Base-by-base conservation (phyloP, 768 basidiomycete species). In the Strobilomyces dryophilus region DNA sequence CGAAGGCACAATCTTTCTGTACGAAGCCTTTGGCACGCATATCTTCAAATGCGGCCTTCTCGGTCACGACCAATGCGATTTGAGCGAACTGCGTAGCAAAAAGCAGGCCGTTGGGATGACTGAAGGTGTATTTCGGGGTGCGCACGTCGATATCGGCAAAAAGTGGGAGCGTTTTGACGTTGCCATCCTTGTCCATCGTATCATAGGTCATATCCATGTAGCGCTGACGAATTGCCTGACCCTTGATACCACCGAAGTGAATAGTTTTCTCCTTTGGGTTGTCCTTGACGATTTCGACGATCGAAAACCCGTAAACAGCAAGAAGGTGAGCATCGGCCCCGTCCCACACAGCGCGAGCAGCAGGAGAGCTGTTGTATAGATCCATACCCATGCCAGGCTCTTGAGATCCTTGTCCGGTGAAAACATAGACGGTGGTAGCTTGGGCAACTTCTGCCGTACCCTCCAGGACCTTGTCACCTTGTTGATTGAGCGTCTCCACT, bases 171-270 rank as follows among this genome's bases (percentile, higher is more conserved):
- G 93, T 98, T 79, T 94, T 95, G 70, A 98, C 83, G 64, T 89
- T 86, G 52, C 95, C 95, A 62, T 95, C 93, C 74, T 91, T 92
- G 73, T 97, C 95, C 80, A 92, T 88, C 0, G 93, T 86, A 66
- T 98, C 95, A 75, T 98, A 98, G 5, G 90, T 89, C 89, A 99
- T 97, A 61, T 95, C 94, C 92, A 98, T 98, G 74, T 99, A 99
- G n/a, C 97, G 85, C 63, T 95, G 90, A 27, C 97, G 90, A 58
- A 98, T 98, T 3, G 87, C 95, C 68, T 98, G 95, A 37, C 97
- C 97, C 74, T 98, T 98, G 72, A 98, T 91, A 68, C 97, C 97
- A 77, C 97, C 97, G 60, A 99, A 99, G 72, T 99, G 95, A 61
- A 99, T 87, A 0, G 94, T 99, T 78, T 98, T 93, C 72, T 90